Evolutionary conservation across 305 asterid species (phyloP), one percentile per base, ranked within the genome.

Genomic region (Petunia hybrid): DNA sequence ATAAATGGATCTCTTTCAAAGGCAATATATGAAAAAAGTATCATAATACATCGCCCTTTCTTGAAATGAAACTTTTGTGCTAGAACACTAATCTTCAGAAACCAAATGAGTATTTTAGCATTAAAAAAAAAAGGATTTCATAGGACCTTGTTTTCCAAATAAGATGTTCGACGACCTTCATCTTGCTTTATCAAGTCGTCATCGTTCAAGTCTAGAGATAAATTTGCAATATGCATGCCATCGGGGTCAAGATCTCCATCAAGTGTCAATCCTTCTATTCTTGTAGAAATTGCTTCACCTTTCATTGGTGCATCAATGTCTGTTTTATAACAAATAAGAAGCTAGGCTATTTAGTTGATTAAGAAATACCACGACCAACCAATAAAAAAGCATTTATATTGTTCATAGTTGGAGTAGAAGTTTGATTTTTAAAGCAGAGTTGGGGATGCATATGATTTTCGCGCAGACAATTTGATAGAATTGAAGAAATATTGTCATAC

Each of bases 201-300:
- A 78, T 90, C 91, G 6, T 87, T 94, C 80, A 89, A 84, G 16
- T 91, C 90, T 40, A 87, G 73, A 0, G 97, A 90, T 42, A 92
- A 77, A 87, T 90, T 90, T 12, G 91, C 89, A 3, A 90, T 87
- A 8, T 81, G 86, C 57, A 82, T 82, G 16, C 91, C 97, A 66
- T 90, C 93, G 55, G 89, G 89, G 43, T 87, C 90, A 3, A 89
- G 86, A 65, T 94, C 93, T 31, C 91, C 92, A 9, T 87, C 90
- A 1, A 85, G 83, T 0, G 87, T 85, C 84, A 92, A 77, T 42
- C 92, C 97, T 82, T 90, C 89, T 3, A 88, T 75, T 53, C 82
- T 86, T 69, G 84, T 89, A 31, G 87, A 86, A 13, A 85, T n/a
- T 0, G 84, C 60, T 31, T 81, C 82, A 7, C 77, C 93, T 69